phyloP scores from a whole-genome alignment of 306 rosid genomes.

The Ziziphus jujuba region DNA sequence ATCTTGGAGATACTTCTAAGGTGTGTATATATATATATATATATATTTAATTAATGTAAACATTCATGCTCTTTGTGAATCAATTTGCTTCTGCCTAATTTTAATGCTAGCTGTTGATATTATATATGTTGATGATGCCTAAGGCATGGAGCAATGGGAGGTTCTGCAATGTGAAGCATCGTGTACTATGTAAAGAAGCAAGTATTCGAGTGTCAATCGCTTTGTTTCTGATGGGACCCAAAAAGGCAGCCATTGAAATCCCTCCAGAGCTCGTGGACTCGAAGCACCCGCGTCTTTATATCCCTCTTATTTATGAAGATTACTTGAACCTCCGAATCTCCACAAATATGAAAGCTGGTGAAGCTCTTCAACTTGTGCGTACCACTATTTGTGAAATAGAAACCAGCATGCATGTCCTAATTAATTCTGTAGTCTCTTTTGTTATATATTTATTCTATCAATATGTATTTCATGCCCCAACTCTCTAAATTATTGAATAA shows the following conservation, averaged over 20 bases:
- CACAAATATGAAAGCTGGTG: conserved; percentile 31
- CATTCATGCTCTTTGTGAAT: not conserved
- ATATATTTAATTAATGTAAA: too few relatives aligned
- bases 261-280: conserved; percentile 45
- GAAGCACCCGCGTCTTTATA: conserved; percentile 40
- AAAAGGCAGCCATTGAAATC: conserved; percentile 40
- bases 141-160: conserved; percentile 71
- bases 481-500: too few relatives aligned
- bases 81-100: not conserved
- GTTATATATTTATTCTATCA: too few relatives aligned
- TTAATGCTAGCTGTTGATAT: not conserved
- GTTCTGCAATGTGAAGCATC: conserved; percentile 48
- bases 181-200: conserved; percentile 57
- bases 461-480: too few relatives aligned
- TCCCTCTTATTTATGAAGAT: conserved; percentile 41
- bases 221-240: conserved; percentile 49
- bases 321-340: conserved; percentile 39
- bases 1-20: conserved; percentile 55
- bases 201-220: conserved; percentile 42
- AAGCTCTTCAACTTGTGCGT: conserved; percentile 46
- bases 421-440: too few relatives aligned
- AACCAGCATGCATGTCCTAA: too few relatives aligned
- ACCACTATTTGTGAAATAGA: too few relatives aligned
- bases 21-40: conserved; percentile 22
- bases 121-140: not conserved